Evolutionary conservation across 352 stramenopile species (phyloP), one percentile per base, ranked within the genome.

Genomic region (Globisporangium echinulatum): DNA sequence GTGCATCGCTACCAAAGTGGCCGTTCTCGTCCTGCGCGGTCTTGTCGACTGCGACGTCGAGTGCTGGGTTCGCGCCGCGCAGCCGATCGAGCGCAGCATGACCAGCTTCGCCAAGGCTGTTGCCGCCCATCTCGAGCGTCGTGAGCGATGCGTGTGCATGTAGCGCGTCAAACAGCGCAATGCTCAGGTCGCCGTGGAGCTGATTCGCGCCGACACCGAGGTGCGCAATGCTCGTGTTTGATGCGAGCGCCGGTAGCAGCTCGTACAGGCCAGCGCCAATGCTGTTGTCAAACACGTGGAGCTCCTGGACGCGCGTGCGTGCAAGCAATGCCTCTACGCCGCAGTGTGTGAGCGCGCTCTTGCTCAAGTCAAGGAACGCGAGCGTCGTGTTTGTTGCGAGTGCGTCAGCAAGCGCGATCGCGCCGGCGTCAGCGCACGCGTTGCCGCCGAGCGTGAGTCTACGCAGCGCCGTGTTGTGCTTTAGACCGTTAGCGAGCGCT

Each of bases 91-190:
- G 74, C 48, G 84, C 84, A 0, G 64, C 70, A 49, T 85, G 79
- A 33, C 84, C 84, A 11, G 74, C 66, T 55, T 90, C 74, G 7
- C 82, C 84, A 1, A 94, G 66, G 33, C 77, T 88, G 66, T 94
- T 94, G 63, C 84, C 84, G 62, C 84, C 84, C 76, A 94, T 88
- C 56, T 94, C 84, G 13, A 92, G 75, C 33, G 84, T 94, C 64
- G 76, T 76, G n/a, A 94, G 74, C 37, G 78, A 77, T 47, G 74
- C 61, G 51, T 91, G 82, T 0, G 58, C 49, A 66, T 94, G 84
- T 14, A 94, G 62, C 33, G 70, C 67, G 38, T 85, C 62, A 36
- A 94, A 90, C 13, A 94, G 71, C 49, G 60, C 53, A 17, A 87
- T 72, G 48, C 76, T 85, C 39, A 89, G 67, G 7, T 61, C 57